A percentile compares a stretch with the other conserved stretches of the same genome.
phyloP scores from a whole-genome alignment of 345 rosid genomes.

The Eucalyptus curtisii region DNA sequence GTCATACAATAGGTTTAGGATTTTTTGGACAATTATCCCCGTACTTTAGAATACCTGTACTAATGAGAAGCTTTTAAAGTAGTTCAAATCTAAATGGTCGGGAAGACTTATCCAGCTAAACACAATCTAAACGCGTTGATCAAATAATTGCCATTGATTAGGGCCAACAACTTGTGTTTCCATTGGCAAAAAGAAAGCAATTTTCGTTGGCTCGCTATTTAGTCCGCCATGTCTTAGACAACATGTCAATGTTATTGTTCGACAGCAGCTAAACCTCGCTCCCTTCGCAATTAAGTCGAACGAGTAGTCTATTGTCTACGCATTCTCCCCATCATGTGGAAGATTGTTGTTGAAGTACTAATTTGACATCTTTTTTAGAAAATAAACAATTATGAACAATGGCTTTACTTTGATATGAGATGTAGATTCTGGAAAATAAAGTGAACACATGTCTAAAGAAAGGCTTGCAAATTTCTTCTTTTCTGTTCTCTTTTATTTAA shows the following conservation, averaged over 20 bases:
- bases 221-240: not conserved
- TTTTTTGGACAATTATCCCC: not conserved
- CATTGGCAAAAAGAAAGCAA: not conserved
- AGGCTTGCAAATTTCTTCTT: not conserved
- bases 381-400: not conserved
- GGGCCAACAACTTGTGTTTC: not conserved
- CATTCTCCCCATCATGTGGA: not conserved
- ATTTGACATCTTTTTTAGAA: not conserved
- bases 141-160: not conserved
- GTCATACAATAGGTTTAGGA: fast-evolving
- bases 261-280: not conserved
- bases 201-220: not conserved
- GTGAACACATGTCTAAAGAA: not conserved
- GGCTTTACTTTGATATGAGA: not conserved
- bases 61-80: not conserved
- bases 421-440: not conserved
- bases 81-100: not conserved
- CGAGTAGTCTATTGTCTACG: not conserved
- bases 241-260: not conserved
- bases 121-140: not conserved
- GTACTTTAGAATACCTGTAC: not conserved
- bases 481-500: not conserved
- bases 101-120: fast-evolving
- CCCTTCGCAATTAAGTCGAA: not conserved
- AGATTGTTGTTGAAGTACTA: not conserved